Percentiles rank a stretch among this genome's conserved stretches.
Evolutionary conservation across 2,329 filamentous ascomycete genomes (phyloP).

Genomic region (Aureobasidium leucospermi): DNA sequence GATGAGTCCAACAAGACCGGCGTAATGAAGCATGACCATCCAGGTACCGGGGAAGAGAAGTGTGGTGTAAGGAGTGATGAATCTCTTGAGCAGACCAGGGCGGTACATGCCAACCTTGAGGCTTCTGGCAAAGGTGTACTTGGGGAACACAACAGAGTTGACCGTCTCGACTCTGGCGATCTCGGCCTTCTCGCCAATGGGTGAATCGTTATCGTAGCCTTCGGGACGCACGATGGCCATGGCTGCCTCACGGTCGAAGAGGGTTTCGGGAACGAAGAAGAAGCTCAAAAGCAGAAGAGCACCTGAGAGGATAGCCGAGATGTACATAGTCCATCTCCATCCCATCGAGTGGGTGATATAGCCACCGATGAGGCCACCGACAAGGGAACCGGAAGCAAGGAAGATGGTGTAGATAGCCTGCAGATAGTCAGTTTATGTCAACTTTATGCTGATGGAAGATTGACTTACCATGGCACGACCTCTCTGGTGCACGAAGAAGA

Average conservation of each 20-base stretch:
- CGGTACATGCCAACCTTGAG: conserved; percentile 30
- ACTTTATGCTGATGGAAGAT: conserved; percentile 18
- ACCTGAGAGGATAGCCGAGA: conserved; percentile 31
- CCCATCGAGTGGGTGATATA: conserved; percentile 33
- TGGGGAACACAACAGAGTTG: conserved; percentile 12
- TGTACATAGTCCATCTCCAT: conserved; percentile 35
- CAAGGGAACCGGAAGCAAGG: conserved; percentile 30
- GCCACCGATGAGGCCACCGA: conserved; percentile 33
- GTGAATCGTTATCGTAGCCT: conserved; percentile 9
- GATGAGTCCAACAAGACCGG: conserved; percentile 34
- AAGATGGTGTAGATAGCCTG: conserved; percentile 36
- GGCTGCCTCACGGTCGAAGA: conserved; percentile 29
- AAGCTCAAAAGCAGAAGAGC: conserved; percentile 28
- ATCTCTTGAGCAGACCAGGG: conserved; percentile 28
- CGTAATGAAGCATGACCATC: conserved; percentile 36
- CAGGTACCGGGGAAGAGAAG: conserved; percentile 35
- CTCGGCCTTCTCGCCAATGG: conserved; percentile 20
- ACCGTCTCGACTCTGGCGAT: conserved; percentile 20
- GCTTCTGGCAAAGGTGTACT: conserved; percentile 30
- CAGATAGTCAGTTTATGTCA: conserved; percentile 11
- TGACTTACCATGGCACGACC: conserved; percentile 10
- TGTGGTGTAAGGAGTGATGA: conserved; percentile 31
- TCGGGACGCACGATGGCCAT: conserved; percentile 18
- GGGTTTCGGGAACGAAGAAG: conserved; percentile 34
- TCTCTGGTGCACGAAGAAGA: conserved; percentile 34